phyloP scores from a whole-genome alignment of 345 rosid species.

The Bruguiera gymnorhiza region DNA sequence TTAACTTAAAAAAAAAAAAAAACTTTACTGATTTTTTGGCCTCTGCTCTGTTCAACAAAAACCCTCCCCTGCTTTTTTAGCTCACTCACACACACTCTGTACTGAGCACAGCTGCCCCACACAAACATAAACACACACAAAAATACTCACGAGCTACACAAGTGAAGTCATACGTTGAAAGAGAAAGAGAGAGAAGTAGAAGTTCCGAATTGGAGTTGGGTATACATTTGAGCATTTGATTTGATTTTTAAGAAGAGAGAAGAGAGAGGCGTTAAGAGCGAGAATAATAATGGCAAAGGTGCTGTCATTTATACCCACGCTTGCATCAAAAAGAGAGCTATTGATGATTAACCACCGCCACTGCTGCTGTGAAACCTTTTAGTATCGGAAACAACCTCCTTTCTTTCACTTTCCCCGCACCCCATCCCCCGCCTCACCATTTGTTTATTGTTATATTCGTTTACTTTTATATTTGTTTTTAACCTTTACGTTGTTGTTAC shows the following conservation, averaged over 20 bases:
- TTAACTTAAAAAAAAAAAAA: conserved; percentile 1
- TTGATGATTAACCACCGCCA: conserved; percentile 95
- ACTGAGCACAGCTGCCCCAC: conserved; percentile 23
- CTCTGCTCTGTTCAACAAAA: conserved; percentile 25
- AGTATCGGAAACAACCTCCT: background rate
- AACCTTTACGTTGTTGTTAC: too few relatives aligned
- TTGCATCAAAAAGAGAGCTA: conserved; percentile 88
- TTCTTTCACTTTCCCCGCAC: background rate
- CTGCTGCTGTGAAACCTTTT: conserved; percentile 49
- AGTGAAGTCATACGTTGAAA: conserved; percentile 1
- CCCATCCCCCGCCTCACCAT: background rate
- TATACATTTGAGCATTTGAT: background rate
- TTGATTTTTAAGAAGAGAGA: background rate
- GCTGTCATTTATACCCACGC: conserved; percentile 91
- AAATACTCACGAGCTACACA: conserved; percentile 18
- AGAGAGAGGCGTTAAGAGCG: conserved; percentile 26
- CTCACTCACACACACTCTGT: background rate
- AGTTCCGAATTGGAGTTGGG: conserved; percentile 13
- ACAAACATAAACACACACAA: conserved; percentile 14
- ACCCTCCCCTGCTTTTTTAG: conserved; percentile 23
- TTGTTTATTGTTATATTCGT: background rate
- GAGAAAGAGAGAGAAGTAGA: conserved; percentile 26
- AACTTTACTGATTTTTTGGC: conserved; percentile 39
- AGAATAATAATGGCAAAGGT: conserved; percentile 36
- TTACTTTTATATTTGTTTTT: conserved; percentile 7